Evolutionary conservation across 108 stramenopile genomes (phyloP).

Genomic region (Cyclotella atomus): DNA sequence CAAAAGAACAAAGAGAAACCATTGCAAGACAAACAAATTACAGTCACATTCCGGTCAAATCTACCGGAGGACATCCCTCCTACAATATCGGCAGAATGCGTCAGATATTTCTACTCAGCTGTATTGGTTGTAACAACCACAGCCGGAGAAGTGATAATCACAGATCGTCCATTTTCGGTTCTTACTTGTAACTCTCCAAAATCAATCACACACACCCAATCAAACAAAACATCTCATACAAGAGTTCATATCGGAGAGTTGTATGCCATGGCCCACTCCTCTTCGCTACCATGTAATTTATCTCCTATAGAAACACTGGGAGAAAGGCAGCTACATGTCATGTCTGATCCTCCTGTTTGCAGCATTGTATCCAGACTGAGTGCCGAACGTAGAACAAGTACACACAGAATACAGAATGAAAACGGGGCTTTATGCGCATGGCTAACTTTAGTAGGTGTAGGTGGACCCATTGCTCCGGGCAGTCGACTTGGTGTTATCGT

Average conservation of each 20-base stretch:
- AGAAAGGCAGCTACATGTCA: slow-evolving; percentile 21
- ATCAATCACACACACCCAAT: not conserved
- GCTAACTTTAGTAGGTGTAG: slow-evolving; percentile 45
- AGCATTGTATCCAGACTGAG: slow-evolving; percentile 37
- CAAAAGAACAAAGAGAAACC: too few species aligned
- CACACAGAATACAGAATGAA: slow-evolving; percentile 36
- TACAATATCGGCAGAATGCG: slow-evolving; percentile 37
- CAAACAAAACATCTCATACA: slow-evolving; percentile 14
- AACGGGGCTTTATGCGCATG: slow-evolving; percentile 35
- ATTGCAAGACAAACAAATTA: slow-evolving; percentile 14
- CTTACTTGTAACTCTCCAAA: slow-evolving; percentile 16
- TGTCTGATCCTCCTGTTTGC: slow-evolving; percentile 34
- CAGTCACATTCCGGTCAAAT: slow-evolving; percentile 36
- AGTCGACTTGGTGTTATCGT: slow-evolving; percentile 31
- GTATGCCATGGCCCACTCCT: slow-evolving; percentile 29
- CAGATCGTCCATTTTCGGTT: slow-evolving; percentile 33
- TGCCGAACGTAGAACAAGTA: slow-evolving; percentile 38
- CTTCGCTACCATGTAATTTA: slow-evolving; percentile 25
- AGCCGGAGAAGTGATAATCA: slow-evolving; percentile 24
- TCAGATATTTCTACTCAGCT: slow-evolving; percentile 53
- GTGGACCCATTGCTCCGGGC: slow-evolving; percentile 37
- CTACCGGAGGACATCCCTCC: slow-evolving; percentile 47
- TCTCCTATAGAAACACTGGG: slow-evolving; percentile 33
- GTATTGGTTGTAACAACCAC: slow-evolving; percentile 45
- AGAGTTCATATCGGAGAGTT: slow-evolving; percentile 46